These are phyloP conservation scores for Iris pallida DNA, from an alignment of 116 monocot species.

Conservation along the genomic window DNA sequence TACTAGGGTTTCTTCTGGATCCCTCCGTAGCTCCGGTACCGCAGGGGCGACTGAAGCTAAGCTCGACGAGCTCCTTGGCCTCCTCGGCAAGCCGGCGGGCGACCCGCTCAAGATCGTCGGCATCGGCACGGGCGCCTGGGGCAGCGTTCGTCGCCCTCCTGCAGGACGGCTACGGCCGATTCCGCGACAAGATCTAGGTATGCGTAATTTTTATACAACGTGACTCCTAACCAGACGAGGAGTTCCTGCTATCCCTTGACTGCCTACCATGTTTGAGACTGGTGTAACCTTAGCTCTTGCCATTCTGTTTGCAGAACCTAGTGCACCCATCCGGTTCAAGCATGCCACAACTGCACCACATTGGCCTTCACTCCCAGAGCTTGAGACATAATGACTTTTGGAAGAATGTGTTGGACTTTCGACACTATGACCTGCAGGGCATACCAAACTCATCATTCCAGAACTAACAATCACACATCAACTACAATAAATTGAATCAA, in stretches of 20 bases:
- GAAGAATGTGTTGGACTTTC: slow-evolving; percentile 52
- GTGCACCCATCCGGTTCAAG: slow-evolving; percentile 28
- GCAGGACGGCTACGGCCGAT: no score
- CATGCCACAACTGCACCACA: slow-evolving; percentile 44
- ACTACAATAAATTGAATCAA: not conserved
- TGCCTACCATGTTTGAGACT: slow-evolving; percentile 8
- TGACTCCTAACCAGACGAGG: slow-evolving; percentile 60
- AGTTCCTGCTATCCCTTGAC: slow-evolving; percentile 24
- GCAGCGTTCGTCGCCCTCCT: no score
- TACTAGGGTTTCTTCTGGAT: no score
- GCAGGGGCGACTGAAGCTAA: no score
- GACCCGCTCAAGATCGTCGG: slow-evolving; percentile 69
- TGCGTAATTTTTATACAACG: no score
- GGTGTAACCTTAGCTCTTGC: slow-evolving; percentile 49
- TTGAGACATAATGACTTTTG: slow-evolving; percentile 58
- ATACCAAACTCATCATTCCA: slow-evolving; percentile 61
- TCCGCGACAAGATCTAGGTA: no score
- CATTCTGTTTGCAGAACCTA: not conserved
- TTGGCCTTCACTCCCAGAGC: slow-evolving; percentile 48
- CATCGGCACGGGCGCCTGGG: slow-evolving; percentile 89
- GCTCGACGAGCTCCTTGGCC: slow-evolving; percentile 60
- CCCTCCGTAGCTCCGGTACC: no score
- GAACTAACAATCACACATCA: not conserved
- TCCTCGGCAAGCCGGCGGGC: slow-evolving; percentile 65
- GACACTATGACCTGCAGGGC: slow-evolving; percentile 52